A percentile compares a stretch with the other conserved stretches of the same genome.
Evolutionary conservation across 129 eudicot genomes (phyloP).

Genomic region (Helichrysum umbraculigerum): DNA sequence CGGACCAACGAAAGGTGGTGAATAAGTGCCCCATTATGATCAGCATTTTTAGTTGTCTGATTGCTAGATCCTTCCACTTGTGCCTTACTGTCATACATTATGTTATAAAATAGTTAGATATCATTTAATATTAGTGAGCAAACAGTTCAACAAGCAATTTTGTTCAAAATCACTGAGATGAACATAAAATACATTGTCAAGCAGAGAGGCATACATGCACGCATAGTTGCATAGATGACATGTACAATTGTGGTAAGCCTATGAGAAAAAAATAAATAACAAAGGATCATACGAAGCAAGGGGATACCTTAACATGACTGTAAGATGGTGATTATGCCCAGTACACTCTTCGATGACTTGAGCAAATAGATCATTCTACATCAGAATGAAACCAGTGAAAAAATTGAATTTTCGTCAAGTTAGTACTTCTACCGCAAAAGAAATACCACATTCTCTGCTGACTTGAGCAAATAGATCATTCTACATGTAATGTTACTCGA

Average conservation of each 20-base stretch:
- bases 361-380: conserved; percentile 66
- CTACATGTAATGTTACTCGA: neutral
- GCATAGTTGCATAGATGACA: neutral
- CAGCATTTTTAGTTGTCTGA: conserved; percentile 62
- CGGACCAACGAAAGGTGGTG: conserved; percentile 93
- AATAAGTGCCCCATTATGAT: conserved; percentile 84
- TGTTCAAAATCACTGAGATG: neutral
- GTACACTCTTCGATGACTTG: conserved; percentile 84
- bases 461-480: neutral
- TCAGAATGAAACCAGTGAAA: conserved; percentile 18
- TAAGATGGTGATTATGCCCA: conserved; percentile 57
- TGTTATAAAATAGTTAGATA: neutral
- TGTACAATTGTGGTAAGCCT: neutral
- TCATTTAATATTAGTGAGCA: neutral
- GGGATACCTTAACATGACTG: conserved; percentile 67
- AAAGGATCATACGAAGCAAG: neutral
- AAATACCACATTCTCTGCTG: neutral
- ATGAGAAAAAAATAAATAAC: neutral
- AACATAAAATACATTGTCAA: neutral
- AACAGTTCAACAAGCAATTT: neutral
- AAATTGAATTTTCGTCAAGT: neutral
- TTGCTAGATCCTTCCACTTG: conserved; percentile 64
- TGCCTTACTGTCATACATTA: conserved; percentile 44
- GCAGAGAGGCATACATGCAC: neutral
- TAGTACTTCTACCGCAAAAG: neutral